These are phyloP conservation scores for Medicago ruthenica DNA, from an alignment of 306 rosid genomes.

Conservation along the genomic window DNA sequence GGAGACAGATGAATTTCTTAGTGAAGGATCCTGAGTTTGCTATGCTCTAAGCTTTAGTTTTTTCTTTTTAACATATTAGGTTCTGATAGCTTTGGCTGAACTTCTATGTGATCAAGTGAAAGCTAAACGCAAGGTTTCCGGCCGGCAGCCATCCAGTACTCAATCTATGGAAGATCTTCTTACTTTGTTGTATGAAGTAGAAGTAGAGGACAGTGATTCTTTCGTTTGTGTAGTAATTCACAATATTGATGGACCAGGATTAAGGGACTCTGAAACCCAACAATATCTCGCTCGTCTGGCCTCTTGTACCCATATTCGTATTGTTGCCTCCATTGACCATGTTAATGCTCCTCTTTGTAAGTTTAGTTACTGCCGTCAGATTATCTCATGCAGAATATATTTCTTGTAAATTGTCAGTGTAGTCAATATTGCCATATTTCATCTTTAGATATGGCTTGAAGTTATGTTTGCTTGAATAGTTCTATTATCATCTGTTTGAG, in stretches of 20 bases:
- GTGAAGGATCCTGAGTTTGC: neutral
- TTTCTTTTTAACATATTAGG: slow-evolving; percentile 49
- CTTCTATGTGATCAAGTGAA: slow-evolving; percentile 73
- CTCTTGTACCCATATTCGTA: slow-evolving; percentile 71
- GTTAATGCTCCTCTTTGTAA: slow-evolving; percentile 86
- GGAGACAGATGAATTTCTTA: slow-evolving; percentile 18
- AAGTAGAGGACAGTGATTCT: slow-evolving; percentile 54
- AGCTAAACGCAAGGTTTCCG: slow-evolving; percentile 49
- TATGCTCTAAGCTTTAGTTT: slow-evolving; percentile 19
- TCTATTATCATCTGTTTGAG: neutral
- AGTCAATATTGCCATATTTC: slow-evolving; percentile 3
- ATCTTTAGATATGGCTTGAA: slow-evolving; percentile 18
- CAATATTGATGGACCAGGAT: slow-evolving; percentile 93
- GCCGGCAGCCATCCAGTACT: slow-evolving; percentile 63
- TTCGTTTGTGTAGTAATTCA: slow-evolving; percentile 72
- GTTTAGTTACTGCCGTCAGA: slow-evolving; percentile 35
- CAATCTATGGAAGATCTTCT: slow-evolving; percentile 84
- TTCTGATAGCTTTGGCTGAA: slow-evolving; percentile 74
- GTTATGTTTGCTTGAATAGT: slow-evolving; percentile 30
- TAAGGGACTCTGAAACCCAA: slow-evolving; percentile 85
- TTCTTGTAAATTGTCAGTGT: slow-evolving; percentile 49
- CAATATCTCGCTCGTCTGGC: slow-evolving; percentile 80
- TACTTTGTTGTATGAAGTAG: slow-evolving; percentile 67
- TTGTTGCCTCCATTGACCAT: slow-evolving; percentile 84
- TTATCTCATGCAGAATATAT: slow-evolving; percentile 24